A percentile compares a stretch with the other conserved stretches of the same genome.
These are phyloP conservation scores for Moniliophthora roreri DNA, from an alignment of 1,284 basidiomycete genomes.

Conservation along the genomic window DNA sequence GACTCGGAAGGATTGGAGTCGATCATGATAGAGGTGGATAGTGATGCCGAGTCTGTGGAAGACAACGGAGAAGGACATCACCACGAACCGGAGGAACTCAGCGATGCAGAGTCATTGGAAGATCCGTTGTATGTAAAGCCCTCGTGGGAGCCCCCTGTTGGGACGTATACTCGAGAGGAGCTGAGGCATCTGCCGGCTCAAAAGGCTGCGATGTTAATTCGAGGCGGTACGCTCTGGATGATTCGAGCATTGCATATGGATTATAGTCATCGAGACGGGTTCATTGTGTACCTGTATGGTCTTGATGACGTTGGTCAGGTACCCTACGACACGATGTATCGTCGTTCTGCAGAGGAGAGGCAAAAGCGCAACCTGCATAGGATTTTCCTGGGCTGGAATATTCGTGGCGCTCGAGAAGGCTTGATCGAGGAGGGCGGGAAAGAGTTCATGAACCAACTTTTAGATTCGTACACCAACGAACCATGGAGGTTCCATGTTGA, in stretches of 20 bases:
- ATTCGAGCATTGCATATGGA: slow-evolving; percentile 52
- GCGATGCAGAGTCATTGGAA: slow-evolving; percentile 23
- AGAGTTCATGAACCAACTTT: slow-evolving; percentile 46
- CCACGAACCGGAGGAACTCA: slow-evolving; percentile 25
- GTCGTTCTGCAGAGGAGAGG: background rate
- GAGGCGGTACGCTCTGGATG: slow-evolving; percentile 62
- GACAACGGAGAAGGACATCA: slow-evolving; percentile 28
- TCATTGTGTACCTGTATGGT: slow-evolving; percentile 40
- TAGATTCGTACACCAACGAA: slow-evolving; percentile 45
- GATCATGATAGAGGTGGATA: slow-evolving; percentile 1
- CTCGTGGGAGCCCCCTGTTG: slow-evolving; percentile 56
- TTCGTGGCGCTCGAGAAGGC: slow-evolving; percentile 34
- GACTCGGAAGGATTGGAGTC: slow-evolving; percentile 21
- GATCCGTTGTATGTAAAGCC: slow-evolving; percentile 36
- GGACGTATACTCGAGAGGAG: slow-evolving; percentile 23
- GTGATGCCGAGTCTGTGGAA: slow-evolving; percentile 7
- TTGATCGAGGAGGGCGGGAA: slow-evolving; percentile 51
- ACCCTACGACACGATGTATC: slow-evolving; percentile 13
- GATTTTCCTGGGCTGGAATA: slow-evolving; percentile 67
- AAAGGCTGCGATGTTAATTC: slow-evolving; percentile 50
- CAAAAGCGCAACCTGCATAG: slow-evolving; percentile 27
- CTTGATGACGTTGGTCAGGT: slow-evolving; percentile 24
- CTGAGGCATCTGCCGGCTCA: slow-evolving; percentile 22
- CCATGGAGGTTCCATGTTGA: slow-evolving; percentile 49
- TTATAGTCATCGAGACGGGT: slow-evolving; percentile 53